Evolutionary conservation across 345 rosid genomes (phyloP), one percentile per base, ranked within the genome.

Genomic region (Euclidium syriacum): DNA sequence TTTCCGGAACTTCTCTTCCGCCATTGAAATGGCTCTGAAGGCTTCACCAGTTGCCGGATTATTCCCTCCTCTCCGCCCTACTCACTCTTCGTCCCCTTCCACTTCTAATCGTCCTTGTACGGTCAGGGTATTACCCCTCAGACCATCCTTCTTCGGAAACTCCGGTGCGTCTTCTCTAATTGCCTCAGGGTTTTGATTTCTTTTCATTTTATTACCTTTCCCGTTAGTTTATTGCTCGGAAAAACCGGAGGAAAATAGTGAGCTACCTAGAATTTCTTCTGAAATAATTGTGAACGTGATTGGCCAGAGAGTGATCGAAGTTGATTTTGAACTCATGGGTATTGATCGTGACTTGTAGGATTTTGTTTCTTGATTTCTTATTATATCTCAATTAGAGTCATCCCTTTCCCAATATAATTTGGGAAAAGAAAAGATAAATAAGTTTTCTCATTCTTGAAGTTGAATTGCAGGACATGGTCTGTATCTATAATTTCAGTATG

Each of bases 41-140:
- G 79, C 79, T 64, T 67, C 81, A 35, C 79, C 81, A n/a, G 61
- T 75, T 7, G 17, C 76, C 51, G 78, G 81, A 23, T 23, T 72
- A 26, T 71, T 74, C 49, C 64, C 73, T 65, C 62, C 72, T 34
- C 75, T 71, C 27, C 75, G 75, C 11, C 65, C 49, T 2, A 39
- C 65, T n/a, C 40, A 47, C 42, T 59, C 67, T 24, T 71, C 68
- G 0, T 66, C 64, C 2, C 73, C 72, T 10, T 50, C 65, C 1
- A 38, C 73, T 25, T 58, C 56, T 50, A 58, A 64, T 40, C 69
- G 53, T 16, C 73, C 73, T 36, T 34, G 27, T 58, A 29, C 42
- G 34, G 46, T 59, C 69, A 59, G 63, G 35, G 25, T 56, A 7
- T 35, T 60, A 3, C 76, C 77, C 15, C 71, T 74, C 66, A 40